phyloP scores from a whole-genome alignment of 352 stramenopile species.

The Globisporangium recalcitrans region DNA sequence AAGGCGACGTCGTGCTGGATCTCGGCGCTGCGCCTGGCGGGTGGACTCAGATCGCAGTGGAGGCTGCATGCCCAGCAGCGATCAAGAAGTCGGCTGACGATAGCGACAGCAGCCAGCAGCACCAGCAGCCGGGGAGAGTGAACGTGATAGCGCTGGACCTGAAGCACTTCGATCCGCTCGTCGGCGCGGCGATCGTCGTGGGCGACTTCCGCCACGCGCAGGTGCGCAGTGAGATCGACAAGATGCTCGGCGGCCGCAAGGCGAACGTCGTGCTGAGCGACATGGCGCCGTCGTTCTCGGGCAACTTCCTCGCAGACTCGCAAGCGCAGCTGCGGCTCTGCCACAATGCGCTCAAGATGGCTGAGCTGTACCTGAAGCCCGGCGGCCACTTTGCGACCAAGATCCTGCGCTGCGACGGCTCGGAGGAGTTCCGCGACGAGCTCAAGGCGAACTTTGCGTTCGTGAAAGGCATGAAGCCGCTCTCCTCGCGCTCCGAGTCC shows the following conservation, averaged over 20 bases:
- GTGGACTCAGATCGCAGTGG: constrained; percentile 77
- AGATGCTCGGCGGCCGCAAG: constrained; percentile 35
- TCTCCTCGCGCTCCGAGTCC: constrained; percentile 72
- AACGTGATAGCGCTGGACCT: constrained; percentile 78
- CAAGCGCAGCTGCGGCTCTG: constrained; percentile 80
- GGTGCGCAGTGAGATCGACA: constrained; percentile 52
- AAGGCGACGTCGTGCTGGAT: constrained; percentile 72
- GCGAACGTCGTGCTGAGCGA: constrained; percentile 84
- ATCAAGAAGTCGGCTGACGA: constrained; percentile 7
- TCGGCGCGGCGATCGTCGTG: constrained; percentile 63
- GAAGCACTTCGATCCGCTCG: constrained; percentile 59
- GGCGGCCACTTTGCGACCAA: constrained; percentile 81
- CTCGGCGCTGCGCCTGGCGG: constrained; percentile 78
- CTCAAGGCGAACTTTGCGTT: constrained; percentile 65
- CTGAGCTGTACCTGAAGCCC: constrained; percentile 70
- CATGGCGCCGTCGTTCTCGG: constrained; percentile 85
- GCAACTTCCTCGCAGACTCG: constrained; percentile 69
- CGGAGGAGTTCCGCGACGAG: constrained; percentile 67
- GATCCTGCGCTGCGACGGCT: constrained; percentile 70
- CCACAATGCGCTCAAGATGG: constrained; percentile 83
- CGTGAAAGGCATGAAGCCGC: constrained; percentile 80
- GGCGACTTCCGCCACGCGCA: constrained; percentile 72
- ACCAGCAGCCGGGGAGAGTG: constrained; percentile 13
- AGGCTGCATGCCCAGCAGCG: constrained; percentile 25
- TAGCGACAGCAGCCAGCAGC: constrained; percentile 17